Evolutionary conservation across 108 stramenopile species (phyloP).

Genomic region (Cylindrotheca closterium): DNA sequence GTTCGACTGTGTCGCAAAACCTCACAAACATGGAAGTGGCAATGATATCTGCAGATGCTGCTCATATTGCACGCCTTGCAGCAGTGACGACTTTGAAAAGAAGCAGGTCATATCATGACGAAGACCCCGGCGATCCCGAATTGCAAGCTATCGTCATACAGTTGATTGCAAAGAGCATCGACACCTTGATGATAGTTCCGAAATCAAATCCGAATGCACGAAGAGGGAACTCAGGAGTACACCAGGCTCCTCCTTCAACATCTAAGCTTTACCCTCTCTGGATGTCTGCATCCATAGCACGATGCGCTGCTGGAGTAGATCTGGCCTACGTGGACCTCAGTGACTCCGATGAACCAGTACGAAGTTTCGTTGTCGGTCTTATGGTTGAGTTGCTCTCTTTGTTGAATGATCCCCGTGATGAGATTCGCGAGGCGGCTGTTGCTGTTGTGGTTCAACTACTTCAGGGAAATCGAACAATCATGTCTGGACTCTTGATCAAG

Average conservation of each 20-base stretch:
- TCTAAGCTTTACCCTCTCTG: constrained; percentile 69
- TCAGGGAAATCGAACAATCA: constrained; percentile 56
- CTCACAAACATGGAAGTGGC: constrained; percentile 54
- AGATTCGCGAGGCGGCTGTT: constrained; percentile 62
- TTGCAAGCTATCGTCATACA: constrained; percentile 59
- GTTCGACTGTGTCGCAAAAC: constrained; percentile 53
- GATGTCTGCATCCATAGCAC: constrained; percentile 64
- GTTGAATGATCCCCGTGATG: constrained; percentile 54
- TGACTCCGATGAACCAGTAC: constrained; percentile 59
- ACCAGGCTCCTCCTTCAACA: constrained; percentile 45
- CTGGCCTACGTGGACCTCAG: constrained; percentile 68
- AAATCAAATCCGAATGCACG: constrained; percentile 21
- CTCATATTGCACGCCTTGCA: constrained; percentile 72
- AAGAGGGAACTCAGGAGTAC: constrained; percentile 15
- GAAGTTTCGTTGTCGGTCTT: constrained; percentile 62
- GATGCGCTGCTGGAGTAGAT: constrained; percentile 32
- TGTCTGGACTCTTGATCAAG: constrained; percentile 76
- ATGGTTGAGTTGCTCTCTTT: constrained; percentile 69
- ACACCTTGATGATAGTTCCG: constrained; percentile 67
- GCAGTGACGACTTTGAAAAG: constrained; percentile 60
- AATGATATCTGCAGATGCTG: constrained; percentile 71
- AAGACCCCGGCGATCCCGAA: constrained; percentile 64
- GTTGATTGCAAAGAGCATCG: constrained; percentile 50
- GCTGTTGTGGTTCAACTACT: constrained; percentile 66
- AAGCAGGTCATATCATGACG: constrained; percentile 56